Conservation (phyloP, 2,329 filamentous ascomycete genomes). For the Blastomyces gilchristii region DNA sequence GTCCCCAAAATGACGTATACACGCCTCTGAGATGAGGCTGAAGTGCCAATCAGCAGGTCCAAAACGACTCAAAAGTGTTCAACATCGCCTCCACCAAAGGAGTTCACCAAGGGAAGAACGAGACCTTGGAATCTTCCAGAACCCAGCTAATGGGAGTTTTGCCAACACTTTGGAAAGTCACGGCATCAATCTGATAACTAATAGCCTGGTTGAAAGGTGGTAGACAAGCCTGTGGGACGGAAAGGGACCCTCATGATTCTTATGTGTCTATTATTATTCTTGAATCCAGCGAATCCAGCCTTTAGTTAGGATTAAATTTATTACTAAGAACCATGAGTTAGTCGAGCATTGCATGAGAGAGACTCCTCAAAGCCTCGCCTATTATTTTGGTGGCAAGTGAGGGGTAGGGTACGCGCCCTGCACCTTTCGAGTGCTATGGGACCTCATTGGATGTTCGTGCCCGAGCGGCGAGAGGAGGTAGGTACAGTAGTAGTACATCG, state of each 20-base stretch:
- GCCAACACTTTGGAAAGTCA: too few relatives aligned
- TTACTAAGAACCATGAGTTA: too few relatives aligned
- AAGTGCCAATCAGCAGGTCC: neutral
- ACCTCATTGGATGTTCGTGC: neutral
- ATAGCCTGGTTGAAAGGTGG: too few relatives aligned
- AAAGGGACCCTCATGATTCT: neutral
- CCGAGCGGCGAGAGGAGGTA: neutral
- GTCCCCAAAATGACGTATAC: neutral
- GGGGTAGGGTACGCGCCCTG: neutral
- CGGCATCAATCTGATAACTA: too few relatives aligned
- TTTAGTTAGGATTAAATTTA: neutral
- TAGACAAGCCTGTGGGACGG: neutral
- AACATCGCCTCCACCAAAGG: neutral
- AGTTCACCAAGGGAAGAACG: neutral
- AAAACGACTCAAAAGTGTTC: too few relatives aligned
- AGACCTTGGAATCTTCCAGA: neutral
- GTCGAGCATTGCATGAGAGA: neutral
- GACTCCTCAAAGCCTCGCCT: neutral
- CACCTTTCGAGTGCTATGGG: neutral
- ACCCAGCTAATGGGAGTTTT: too few relatives aligned
- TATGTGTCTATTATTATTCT: neutral
- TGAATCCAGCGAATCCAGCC: neutral
- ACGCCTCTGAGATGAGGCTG: neutral
- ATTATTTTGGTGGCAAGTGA: neutral
- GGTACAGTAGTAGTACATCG: too few relatives aligned